Base-by-base conservation (phyloP, 2,329 filamentous ascomycete species). In the Didymella keratinophila region DNA sequence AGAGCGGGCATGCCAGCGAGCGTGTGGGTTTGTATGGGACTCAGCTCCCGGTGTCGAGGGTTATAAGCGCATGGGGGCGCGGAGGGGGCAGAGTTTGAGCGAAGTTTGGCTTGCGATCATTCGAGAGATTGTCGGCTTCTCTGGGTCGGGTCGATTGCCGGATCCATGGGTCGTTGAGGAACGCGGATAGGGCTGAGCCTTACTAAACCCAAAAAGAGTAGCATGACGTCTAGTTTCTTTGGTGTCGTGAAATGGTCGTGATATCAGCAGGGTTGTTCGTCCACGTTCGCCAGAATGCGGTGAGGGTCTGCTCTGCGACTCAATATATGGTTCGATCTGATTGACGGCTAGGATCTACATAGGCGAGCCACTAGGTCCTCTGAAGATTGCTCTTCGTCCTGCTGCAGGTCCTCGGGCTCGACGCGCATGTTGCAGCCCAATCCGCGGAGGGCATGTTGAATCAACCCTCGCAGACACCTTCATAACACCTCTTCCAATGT, bases 1-100 rank as follows among this genome's bases (percentile, higher is more conserved):
- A 68, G 60, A 50, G 64, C 65, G 64, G 67, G 62, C 73, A 75
- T 76, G 64, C 70, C 70, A 71, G 70, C 70, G 68, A 66, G 60
- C 49, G 42, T 57, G 36, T 34, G 20, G 36, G 52, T 21, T 47
- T 32, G 32, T 56, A 57, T 30, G 51, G 55, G 64, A 60, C 60
- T 54, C 25, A 46, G 57, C 58, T 62, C 62, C 68, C 60, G 56
- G 48, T 50, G 34, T 50, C 49, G 47, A 44, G 53, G 52, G 25
- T 67, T 62, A 68, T 55, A 66, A 62, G 56, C 65, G 63, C 69
- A 73, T 67, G 56, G 62, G 63, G 66, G 63, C 61, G 52, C 66
- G 43, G 14, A 58, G 48, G 58, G 60, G 56, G 58, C 41, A 56
- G 39, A 53, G 56, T 60, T 42, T 47, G 43, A 46, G 60, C 44